Evolutionary conservation across 139 green algal genomes (phyloP).

Genomic region (Spirogloea muscicola): DNA sequence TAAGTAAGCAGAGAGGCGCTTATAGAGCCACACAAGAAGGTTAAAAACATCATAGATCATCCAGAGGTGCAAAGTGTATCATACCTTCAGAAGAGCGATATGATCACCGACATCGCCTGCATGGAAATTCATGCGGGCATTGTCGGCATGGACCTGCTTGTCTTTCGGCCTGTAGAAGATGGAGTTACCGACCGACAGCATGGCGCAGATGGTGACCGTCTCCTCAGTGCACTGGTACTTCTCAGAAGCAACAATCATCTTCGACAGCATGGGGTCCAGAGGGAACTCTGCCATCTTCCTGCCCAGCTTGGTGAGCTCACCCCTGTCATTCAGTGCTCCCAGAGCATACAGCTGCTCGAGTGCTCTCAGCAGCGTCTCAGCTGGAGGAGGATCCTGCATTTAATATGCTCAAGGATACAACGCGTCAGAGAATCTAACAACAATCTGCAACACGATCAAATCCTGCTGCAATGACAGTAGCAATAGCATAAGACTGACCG

Average conservation of each 20-base stretch:
- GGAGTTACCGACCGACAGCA: conserved; percentile 83
- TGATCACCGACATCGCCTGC: conserved; percentile 87
- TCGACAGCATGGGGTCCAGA: conserved; percentile 92
- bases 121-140: conserved; percentile 85
- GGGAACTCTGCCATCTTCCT: conserved; percentile 97
- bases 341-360: conserved; percentile 96
- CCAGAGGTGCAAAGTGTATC: no score
- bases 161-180: conserved; percentile 98
- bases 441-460: no score
- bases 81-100: conserved; percentile 68
- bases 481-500: no score
- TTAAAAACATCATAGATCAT: no score
- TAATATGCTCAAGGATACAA: no score
- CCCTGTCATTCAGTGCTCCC: conserved; percentile 87
- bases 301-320: conserved; percentile 55
- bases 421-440: no score
- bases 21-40: no score
- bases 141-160: conserved; percentile 87
- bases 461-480: no score
- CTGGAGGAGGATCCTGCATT: conserved; percentile 47
- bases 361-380: conserved; percentile 82
- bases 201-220: conserved; percentile 83
- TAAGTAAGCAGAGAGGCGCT: no score
- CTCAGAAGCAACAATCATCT: conserved; percentile 83
- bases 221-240: conserved; percentile 74